Conservation (phyloP, 805 yeast genomes). For the Starmerella kuoi region DNA sequence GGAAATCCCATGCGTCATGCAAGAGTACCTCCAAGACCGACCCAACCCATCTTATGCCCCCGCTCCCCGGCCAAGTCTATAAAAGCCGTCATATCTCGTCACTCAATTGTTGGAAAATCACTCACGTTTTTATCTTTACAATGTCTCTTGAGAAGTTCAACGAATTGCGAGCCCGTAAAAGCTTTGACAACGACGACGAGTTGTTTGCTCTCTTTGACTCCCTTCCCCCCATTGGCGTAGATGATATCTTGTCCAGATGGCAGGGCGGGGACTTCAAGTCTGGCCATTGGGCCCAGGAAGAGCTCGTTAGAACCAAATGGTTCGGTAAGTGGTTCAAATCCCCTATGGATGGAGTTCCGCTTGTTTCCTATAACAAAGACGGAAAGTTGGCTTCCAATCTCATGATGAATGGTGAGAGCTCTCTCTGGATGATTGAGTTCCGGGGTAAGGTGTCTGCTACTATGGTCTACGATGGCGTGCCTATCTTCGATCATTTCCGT, state of each 20-base stretch:
- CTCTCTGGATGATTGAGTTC: slow-evolving; percentile 3
- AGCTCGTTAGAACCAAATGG: neutral
- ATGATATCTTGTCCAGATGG: slow-evolving; percentile 1
- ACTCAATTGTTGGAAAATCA: no score
- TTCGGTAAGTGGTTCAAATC: slow-evolving; percentile 1
- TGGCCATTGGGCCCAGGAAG: slow-evolving; percentile 1
- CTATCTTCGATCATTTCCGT: slow-evolving; percentile 4
- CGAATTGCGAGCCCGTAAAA: no score
- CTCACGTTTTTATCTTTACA: no score
- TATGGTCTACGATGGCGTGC: slow-evolving; percentile 2
- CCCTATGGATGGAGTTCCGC: neutral
- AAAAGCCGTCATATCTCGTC: no score
- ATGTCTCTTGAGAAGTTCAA: no score
- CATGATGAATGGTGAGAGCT: neutral
- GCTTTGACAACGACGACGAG: slow-evolving; percentile 4
- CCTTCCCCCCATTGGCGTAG: neutral
- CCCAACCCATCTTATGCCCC: no score
- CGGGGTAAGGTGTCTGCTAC: slow-evolving; percentile 2
- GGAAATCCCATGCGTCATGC: no score
- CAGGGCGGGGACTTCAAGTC: slow-evolving; percentile 3
- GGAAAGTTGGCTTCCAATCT: slow-evolving; percentile 1
- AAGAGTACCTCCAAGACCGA: no score
- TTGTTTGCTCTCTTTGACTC: slow-evolving; percentile 1
- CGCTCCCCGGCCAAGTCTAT: no score
- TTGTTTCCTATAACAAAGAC: neutral